phyloP scores from a whole-genome alignment of 1,139 yeast genomes.

The Tardiomyces depauwii region DNA sequence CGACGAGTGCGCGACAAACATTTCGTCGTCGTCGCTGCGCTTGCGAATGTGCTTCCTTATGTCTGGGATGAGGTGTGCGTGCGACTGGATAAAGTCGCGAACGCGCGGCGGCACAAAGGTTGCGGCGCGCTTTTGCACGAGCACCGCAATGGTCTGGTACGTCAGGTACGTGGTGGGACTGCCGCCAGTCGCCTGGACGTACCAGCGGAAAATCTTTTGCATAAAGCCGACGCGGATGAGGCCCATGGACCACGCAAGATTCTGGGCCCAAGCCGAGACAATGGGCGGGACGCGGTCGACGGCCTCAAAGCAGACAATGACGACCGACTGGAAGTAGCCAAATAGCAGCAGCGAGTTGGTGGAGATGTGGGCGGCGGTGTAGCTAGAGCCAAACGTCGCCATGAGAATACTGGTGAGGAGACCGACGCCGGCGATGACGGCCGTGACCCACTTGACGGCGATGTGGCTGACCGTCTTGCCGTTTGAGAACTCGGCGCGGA shows the following conservation, averaged over 20 bases:
- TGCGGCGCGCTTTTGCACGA: conserved; percentile 44
- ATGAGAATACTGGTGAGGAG: conserved; percentile 77
- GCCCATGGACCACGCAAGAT: conserved; percentile 93
- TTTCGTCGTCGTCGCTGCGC: conserved; percentile 7
- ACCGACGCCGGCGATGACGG: conserved; percentile 86
- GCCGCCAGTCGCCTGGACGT: conserved; percentile 92
- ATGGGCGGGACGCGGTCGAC: conserved; percentile 91
- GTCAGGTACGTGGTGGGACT: conserved; percentile 58
- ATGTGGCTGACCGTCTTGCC: conserved; percentile 89
- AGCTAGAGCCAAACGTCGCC: conserved; percentile 82
- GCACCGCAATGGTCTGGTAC: conserved; percentile 40
- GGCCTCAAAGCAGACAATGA: conserved; percentile 91
- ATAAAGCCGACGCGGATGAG: conserved; percentile 64
- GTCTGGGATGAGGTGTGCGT: conserved; percentile 9
- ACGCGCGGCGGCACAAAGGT: conserved; percentile 10
- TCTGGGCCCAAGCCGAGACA: conserved; percentile 96
- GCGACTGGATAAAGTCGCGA: conserved; percentile 12
- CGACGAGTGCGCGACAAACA: conserved; percentile 10
- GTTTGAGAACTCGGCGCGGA: conserved; percentile 72
- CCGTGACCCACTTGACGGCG: conserved; percentile 96
- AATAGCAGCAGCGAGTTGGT: conserved; percentile 87
- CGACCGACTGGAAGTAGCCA: conserved; percentile 86
- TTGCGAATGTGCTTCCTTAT: conserved; percentile 1
- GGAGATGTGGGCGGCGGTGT: conserved; percentile 94
- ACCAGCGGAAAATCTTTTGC: conserved; percentile 87